Conservation (phyloP, 1,284 basidiomycete species). For the Leccinum pallidistipes region DNA sequence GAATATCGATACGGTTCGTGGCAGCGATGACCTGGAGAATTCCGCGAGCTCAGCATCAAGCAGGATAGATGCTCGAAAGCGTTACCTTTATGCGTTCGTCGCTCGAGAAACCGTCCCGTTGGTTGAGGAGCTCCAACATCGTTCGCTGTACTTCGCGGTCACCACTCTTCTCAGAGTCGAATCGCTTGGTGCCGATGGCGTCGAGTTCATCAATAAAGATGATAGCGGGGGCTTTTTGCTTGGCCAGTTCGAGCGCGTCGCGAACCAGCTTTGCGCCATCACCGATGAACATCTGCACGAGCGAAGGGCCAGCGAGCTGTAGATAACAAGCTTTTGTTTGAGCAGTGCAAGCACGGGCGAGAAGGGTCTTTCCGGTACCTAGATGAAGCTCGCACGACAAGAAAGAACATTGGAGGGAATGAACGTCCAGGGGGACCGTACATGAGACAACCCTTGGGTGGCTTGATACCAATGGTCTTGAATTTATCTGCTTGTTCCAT, state of each 20-base stretch:
- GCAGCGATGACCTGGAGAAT: slow-evolving; percentile 90
- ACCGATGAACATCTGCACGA: slow-evolving; percentile 99
- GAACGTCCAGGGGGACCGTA: slow-evolving; percentile 88
- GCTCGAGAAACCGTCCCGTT: slow-evolving; percentile 95
- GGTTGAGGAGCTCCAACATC: slow-evolving; percentile 99
- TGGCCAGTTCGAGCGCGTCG: slow-evolving; percentile 96
- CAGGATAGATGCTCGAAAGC: slow-evolving; percentile 1
- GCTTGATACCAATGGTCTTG: slow-evolving; percentile 95
- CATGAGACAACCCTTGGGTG: slow-evolving; percentile 96
- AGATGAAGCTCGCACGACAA: neutral
- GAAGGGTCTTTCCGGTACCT: slow-evolving; percentile 96
- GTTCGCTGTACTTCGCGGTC: slow-evolving; percentile 99
- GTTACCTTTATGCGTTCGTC: slow-evolving; percentile 94
- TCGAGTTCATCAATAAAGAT: slow-evolving; percentile 99
- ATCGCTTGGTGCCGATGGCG: slow-evolving; percentile 96
- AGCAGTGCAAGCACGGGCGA: slow-evolving; percentile 96
- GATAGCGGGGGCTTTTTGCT: slow-evolving; percentile 97
- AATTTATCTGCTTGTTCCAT: slow-evolving; percentile 99
- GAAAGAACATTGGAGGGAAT: neutral
- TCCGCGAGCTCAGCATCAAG: slow-evolving; percentile 8
- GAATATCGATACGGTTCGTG: slow-evolving; percentile 98
- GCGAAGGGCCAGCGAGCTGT: slow-evolving; percentile 95
- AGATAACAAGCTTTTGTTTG: slow-evolving; percentile 98
- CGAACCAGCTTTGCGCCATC: slow-evolving; percentile 98
- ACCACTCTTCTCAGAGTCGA: slow-evolving; percentile 98